Percentiles rank a stretch among this genome's conserved stretches.
These are phyloP conservation scores for Reticulascus tulasneorum DNA, from an alignment of 2,329 filamentous ascomycete genomes.

Conservation along the genomic window DNA sequence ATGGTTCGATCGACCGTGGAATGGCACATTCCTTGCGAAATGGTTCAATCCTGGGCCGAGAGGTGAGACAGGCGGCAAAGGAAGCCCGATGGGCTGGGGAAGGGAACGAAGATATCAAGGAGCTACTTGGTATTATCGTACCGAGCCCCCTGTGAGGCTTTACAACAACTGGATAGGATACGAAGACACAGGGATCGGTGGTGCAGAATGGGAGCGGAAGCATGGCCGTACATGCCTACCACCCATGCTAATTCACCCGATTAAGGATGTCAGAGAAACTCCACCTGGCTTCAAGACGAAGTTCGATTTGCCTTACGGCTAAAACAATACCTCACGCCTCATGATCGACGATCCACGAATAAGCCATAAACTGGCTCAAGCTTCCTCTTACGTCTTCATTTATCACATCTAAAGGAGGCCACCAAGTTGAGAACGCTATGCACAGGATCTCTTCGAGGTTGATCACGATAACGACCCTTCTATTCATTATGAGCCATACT, in stretches of 20 bases:
- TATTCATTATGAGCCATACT: too few species aligned
- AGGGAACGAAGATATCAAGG: conserved; percentile 54
- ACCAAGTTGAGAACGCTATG: too few species aligned
- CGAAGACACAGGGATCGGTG: conserved; percentile 51
- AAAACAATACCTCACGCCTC: conserved; percentile 14
- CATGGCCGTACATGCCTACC: conserved; percentile 57
- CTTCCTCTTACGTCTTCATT: too few species aligned
- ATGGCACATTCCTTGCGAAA: conserved; percentile 45
- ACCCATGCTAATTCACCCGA: conserved; percentile 54
- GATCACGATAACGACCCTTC: too few species aligned
- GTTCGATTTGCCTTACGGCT: conserved; percentile 35
- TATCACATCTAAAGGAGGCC: too few species aligned
- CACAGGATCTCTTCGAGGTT: too few species aligned
- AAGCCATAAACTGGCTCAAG: conserved; percentile 3
- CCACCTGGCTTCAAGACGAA: conserved; percentile 35
- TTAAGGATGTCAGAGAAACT: conserved; percentile 55
- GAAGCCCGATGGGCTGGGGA: conserved; percentile 57
- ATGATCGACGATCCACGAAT: conserved; percentile 13
- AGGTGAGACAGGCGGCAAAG: conserved; percentile 49
- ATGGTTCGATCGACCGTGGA: conserved; percentile 74
- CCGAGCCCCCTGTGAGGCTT: conserved; percentile 51
- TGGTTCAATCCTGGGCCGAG: conserved; percentile 59
- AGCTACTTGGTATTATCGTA: conserved; percentile 59
- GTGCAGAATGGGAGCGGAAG: conserved; percentile 49
- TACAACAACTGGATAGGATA: conserved; percentile 64